phyloP scores from a whole-genome alignment of 352 stramenopile species.

The Pythium aristosporum region DNA sequence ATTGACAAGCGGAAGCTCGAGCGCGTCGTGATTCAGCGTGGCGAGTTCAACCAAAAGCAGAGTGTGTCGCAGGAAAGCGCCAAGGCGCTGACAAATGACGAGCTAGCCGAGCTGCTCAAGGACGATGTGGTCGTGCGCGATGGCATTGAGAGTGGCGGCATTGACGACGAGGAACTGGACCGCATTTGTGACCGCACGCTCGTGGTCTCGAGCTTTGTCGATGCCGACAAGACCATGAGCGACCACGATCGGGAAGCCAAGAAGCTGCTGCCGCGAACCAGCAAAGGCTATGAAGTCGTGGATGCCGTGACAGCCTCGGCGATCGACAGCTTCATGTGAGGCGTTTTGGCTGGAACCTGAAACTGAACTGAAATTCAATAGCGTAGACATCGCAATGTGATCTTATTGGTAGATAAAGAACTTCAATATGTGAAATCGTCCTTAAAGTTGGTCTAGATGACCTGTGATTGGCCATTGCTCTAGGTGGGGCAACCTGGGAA shows the following conservation, averaged over 20 bases:
- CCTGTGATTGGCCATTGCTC: slow-evolving; percentile 11
- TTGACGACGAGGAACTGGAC: slow-evolving; percentile 57
- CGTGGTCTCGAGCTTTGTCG: slow-evolving; percentile 78
- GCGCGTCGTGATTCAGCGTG: slow-evolving; percentile 85
- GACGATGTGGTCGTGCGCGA: slow-evolving; percentile 74
- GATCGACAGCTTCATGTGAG: slow-evolving; percentile 78
- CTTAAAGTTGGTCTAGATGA: background rate
- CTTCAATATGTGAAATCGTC: slow-evolving; percentile 7
- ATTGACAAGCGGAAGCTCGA: slow-evolving; percentile 92
- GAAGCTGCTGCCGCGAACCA: slow-evolving; percentile 47
- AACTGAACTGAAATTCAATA: background rate
- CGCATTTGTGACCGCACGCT: slow-evolving; percentile 68
- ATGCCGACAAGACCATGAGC: slow-evolving; percentile 29
- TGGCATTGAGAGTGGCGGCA: slow-evolving; percentile 74
- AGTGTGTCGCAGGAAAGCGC: slow-evolving; percentile 25
- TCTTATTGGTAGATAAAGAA: slow-evolving; percentile 26
- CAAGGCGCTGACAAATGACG: slow-evolving; percentile 63
- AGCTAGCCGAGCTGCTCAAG: slow-evolving; percentile 70
- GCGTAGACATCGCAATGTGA: background rate
- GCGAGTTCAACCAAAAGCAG: slow-evolving; percentile 69
- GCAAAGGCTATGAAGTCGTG: slow-evolving; percentile 79
- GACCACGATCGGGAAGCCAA: slow-evolving; percentile 14
- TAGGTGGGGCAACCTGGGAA: background rate
- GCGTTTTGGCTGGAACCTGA: background rate
- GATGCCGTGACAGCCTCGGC: slow-evolving; percentile 42